Percentiles rank a stretch among this genome's conserved stretches.
These are phyloP conservation scores for Amphibolis antarctica DNA, from an alignment of 106 monocot genomes.

Conservation along the genomic window DNA sequence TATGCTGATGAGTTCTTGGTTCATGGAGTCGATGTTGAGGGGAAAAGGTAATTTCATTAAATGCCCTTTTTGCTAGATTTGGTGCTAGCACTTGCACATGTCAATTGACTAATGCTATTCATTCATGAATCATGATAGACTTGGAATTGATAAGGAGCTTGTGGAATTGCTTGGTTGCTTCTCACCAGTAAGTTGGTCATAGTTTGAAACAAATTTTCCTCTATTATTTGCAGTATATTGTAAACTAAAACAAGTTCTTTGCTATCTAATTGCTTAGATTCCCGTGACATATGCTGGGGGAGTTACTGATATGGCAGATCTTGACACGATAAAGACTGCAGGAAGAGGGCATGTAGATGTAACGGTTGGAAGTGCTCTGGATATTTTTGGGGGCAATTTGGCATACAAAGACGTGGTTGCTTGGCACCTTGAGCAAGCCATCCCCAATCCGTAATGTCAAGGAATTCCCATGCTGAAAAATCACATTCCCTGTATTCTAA, in stretches of 20 bases:
- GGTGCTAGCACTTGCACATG: neutral
- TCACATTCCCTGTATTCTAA: too few species aligned
- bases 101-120: constrained; percentile 1
- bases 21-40: constrained; percentile 98
- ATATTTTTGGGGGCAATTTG: constrained; percentile 79
- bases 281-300: constrained; percentile 90
- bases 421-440: constrained; percentile 59
- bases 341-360: constrained; percentile 57
- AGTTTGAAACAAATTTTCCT: neutral
- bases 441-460: neutral
- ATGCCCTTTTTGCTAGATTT: neutral
- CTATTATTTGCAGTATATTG: neutral
- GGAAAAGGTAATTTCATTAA: constrained; percentile 45
- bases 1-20: constrained; percentile 93
- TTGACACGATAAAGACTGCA: constrained; percentile 66
- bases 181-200: constrained; percentile 54
- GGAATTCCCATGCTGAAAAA: too few species aligned
- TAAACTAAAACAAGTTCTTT: neutral
- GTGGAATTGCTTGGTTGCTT: constrained; percentile 54
- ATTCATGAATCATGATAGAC: constrained; percentile 15
- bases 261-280: constrained; percentile 32
- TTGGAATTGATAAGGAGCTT: constrained; percentile 93
- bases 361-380: constrained; percentile 84
- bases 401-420: constrained; percentile 57
- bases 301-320: constrained; percentile 60